phyloP scores from a whole-genome alignment of 2,329 filamentous ascomycete genomes.

The Penicillium occitanis region DNA sequence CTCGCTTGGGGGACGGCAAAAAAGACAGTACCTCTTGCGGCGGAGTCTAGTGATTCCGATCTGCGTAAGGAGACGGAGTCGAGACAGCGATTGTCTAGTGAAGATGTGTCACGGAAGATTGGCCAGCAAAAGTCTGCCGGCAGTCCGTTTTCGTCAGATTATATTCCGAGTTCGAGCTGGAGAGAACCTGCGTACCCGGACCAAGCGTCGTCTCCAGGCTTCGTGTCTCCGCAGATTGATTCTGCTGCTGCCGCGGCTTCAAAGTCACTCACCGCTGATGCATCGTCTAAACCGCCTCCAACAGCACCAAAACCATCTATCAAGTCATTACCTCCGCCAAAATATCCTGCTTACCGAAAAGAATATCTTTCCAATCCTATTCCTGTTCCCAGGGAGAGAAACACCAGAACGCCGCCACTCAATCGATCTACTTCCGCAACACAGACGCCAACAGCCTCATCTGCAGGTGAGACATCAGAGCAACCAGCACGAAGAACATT shows the following conservation, averaged over 20 bases:
- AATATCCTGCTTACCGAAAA: conserved; percentile 18
- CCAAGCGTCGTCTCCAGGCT: conserved; percentile 1
- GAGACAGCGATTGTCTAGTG: conserved; percentile 14
- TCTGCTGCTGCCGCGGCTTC: conserved; percentile 20
- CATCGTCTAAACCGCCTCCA: neutral
- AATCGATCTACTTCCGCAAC: conserved; percentile 20
- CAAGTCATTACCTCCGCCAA: conserved; percentile 38
- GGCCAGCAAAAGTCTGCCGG: neutral
- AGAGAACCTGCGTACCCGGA: conserved; percentile 21
- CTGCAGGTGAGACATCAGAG: neutral
- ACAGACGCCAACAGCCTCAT: conserved; percentile 16
- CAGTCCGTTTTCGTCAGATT: conserved; percentile 22
- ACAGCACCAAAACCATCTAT: conserved; percentile 33
- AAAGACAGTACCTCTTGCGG: neutral
- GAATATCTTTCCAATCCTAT: conserved; percentile 17
- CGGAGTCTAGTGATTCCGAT: conserved; percentile 28
- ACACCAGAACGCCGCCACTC: conserved; percentile 14
- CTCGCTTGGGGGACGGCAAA: conserved; percentile 55
- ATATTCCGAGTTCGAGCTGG: conserved; percentile 23
- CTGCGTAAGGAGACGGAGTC: conserved; percentile 19
- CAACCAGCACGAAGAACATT: neutral
- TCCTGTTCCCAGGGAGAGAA: conserved; percentile 3
- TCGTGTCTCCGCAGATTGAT: conserved; percentile 13
- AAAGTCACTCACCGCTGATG: conserved; percentile 1
- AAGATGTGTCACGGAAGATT: conserved; percentile 16